These are phyloP conservation scores for Mucor lusitanicus DNA, from an alignment of 371 early-diverging fungal genomes.

Conservation along the genomic window DNA sequence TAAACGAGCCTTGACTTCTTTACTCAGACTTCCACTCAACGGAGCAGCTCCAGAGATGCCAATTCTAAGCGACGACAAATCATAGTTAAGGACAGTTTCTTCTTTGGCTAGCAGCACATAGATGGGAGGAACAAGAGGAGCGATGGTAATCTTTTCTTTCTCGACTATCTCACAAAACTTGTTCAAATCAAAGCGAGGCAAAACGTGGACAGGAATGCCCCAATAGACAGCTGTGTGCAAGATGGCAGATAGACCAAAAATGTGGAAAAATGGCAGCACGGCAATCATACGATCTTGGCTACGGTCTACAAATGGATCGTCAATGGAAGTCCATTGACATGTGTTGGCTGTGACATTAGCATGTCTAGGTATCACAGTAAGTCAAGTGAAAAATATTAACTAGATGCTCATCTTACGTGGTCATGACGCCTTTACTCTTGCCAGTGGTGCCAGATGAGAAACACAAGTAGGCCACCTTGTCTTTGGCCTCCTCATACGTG, in stretches of 20 bases:
- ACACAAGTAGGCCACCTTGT: constrained; percentile 67
- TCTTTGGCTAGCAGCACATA: constrained; percentile 61
- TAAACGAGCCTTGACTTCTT: constrained; percentile 42
- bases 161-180: constrained; percentile 54
- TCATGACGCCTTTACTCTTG: constrained; percentile 77
- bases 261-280: constrained; percentile 82
- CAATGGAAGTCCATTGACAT: constrained; percentile 49
- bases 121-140: constrained; percentile 81
- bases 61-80: constrained; percentile 62
- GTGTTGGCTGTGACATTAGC: constrained; percentile 74
- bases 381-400: background rate
- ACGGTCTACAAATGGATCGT: constrained; percentile 16
- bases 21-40: constrained; percentile 58
- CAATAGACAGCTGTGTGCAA: constrained; percentile 31
- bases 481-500: constrained; percentile 29
- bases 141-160: constrained; percentile 55
- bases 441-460: constrained; percentile 60
- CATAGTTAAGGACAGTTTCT: constrained; percentile 64
- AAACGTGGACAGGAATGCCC: constrained; percentile 50
- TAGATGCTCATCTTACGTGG: constrained; percentile 49
- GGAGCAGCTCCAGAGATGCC: constrained; percentile 84
- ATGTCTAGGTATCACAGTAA: constrained; percentile 44
- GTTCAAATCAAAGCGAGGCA: constrained; percentile 68
- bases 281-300: constrained; percentile 41
- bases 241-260: constrained; percentile 39